These are phyloP conservation scores for Talaromyces sp. DNA, from an alignment of 2,329 filamentous ascomycete species.

Conservation along the genomic window DNA sequence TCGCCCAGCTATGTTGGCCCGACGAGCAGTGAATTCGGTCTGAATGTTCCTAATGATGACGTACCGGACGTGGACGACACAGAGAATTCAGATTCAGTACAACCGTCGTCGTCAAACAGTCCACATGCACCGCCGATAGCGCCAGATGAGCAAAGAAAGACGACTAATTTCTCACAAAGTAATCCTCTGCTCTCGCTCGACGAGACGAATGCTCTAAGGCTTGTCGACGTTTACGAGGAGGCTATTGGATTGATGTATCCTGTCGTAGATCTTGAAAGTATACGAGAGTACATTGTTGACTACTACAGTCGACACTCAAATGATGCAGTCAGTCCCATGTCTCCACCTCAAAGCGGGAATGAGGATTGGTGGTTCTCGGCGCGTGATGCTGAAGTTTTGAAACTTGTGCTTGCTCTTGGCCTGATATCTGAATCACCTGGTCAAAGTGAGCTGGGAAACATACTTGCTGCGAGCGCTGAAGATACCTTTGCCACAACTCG, in stretches of 20 bases:
- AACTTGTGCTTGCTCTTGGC: slow-evolving; percentile 73
- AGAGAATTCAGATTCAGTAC: slow-evolving; percentile 9
- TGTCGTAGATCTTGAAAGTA: slow-evolving; percentile 18
- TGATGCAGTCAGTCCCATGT: not conserved
- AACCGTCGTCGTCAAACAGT: slow-evolving; percentile 5
- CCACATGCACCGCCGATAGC: not conserved
- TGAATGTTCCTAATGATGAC: slow-evolving; percentile 19
- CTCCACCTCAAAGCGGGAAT: slow-evolving; percentile 19
- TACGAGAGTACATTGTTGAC: slow-evolving; percentile 14
- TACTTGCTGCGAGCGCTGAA: slow-evolving; percentile 34
- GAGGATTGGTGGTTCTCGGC: slow-evolving; percentile 40
- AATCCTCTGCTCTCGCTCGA: slow-evolving; percentile 16
- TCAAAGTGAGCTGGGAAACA: slow-evolving; percentile 57
- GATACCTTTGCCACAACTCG: slow-evolving; percentile 32
- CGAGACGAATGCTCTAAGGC: slow-evolving; percentile 11
- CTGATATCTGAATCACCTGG: slow-evolving; percentile 72
- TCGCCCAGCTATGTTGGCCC: slow-evolving; percentile 35
- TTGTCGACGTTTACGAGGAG: slow-evolving; percentile 18
- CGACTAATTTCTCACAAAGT: not conserved
- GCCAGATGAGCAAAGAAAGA: not conserved
- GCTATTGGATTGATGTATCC: slow-evolving; percentile 19
- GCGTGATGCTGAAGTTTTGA: slow-evolving; percentile 64
- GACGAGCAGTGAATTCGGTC: slow-evolving; percentile 36
- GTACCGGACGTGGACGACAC: slow-evolving; percentile 14
- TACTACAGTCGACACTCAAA: slow-evolving; percentile 9